A percentile compares a stretch with the other conserved stretches of the same genome.
These are phyloP conservation scores for Lipomyces yamadae DNA, from an alignment of 805 yeast species.

Conservation along the genomic window DNA sequence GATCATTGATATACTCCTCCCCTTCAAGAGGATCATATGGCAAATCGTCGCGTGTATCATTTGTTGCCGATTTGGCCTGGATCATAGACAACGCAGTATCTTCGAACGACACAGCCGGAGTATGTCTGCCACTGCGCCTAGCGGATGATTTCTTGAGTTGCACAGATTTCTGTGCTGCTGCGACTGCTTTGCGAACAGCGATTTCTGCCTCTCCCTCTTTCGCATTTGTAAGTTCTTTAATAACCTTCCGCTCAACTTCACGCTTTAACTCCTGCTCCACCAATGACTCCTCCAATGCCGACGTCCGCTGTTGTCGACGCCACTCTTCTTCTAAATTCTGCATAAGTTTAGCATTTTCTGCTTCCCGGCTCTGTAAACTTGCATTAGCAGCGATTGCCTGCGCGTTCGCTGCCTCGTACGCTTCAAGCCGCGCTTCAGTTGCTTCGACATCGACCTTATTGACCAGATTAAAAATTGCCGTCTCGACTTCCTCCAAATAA, in stretches of 20 bases:
- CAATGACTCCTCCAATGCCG: slow-evolving; percentile 29
- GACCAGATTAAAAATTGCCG: slow-evolving; percentile 73
- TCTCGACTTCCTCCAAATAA: slow-evolving; percentile 85
- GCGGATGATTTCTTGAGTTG: slow-evolving; percentile 67
- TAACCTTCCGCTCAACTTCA: slow-evolving; percentile 38
- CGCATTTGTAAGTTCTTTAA: slow-evolving; percentile 45
- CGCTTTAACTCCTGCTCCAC: slow-evolving; percentile 35
- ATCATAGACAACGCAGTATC: slow-evolving; percentile 27
- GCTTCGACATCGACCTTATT: slow-evolving; percentile 74
- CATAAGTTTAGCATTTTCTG: slow-evolving; percentile 67
- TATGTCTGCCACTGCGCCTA: slow-evolving; percentile 54
- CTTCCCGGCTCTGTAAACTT: slow-evolving; percentile 67
- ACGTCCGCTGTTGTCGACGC: slow-evolving; percentile 44
- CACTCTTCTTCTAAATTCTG: slow-evolving; percentile 67
- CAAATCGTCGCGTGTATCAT: slow-evolving; percentile 45
- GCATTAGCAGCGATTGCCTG: slow-evolving; percentile 77
- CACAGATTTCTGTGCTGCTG: slow-evolving; percentile 47
- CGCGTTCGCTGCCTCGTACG: slow-evolving; percentile 70
- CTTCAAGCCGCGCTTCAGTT: slow-evolving; percentile 63
- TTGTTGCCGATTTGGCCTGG: slow-evolving; percentile 4
- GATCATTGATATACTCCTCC: slow-evolving; percentile 65
- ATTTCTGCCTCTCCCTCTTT: slow-evolving; percentile 38
- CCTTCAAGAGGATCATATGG: slow-evolving; percentile 97
- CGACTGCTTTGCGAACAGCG: slow-evolving; percentile 19
- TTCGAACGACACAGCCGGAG: slow-evolving; percentile 43